Conservation (phyloP, 495 filamentous ascomycete species). For the Rhypophila decipiens region DNA sequence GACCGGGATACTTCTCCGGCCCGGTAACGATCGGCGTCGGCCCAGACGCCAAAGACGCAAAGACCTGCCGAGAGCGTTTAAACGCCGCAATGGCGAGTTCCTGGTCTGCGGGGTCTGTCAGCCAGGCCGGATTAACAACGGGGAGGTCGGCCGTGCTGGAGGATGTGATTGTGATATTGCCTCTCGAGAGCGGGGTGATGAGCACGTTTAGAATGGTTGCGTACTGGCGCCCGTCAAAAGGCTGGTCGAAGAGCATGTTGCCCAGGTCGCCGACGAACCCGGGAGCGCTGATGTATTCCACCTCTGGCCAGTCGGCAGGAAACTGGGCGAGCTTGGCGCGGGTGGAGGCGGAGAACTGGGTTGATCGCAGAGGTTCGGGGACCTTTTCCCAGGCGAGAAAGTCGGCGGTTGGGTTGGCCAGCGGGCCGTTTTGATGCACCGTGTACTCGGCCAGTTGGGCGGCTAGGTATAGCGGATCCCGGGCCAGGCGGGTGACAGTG, state of each 20-base stretch:
- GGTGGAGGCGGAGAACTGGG: conserved; percentile 14
- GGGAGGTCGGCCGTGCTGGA: conserved; percentile 39
- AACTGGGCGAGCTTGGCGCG: conserved; percentile 30
- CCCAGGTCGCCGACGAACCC: conserved; percentile 16
- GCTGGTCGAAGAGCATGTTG: conserved; percentile 24
- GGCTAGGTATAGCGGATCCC: conserved; percentile 20
- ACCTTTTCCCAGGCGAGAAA: conserved; percentile 46
- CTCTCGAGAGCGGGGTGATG: conserved; percentile 44
- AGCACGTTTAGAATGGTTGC: conserved; percentile 36
- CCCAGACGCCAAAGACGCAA: conserved; percentile 17
- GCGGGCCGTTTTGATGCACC: conserved; percentile 25
- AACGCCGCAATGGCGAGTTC: conserved; percentile 49
- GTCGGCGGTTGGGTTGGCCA: conserved; percentile 36
- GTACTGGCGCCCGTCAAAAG: conserved; percentile 37
- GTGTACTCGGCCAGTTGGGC: conserved; percentile 18
- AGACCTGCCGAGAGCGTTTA: conserved; percentile 44
- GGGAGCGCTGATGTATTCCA: conserved; percentile 34
- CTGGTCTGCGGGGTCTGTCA: conserved; percentile 46
- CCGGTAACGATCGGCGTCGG: conserved; percentile 32
- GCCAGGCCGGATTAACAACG: conserved; percentile 49
- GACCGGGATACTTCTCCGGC: conserved; percentile 43
- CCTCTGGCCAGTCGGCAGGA: conserved; percentile 52
- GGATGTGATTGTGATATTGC: conserved; percentile 48
- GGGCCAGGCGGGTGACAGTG: conserved; percentile 16
- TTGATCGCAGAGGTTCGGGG: conserved; percentile 8